Conservation (phyloP, 352 stramenopile genomes). For the Globisporangium ultimum region DNA sequence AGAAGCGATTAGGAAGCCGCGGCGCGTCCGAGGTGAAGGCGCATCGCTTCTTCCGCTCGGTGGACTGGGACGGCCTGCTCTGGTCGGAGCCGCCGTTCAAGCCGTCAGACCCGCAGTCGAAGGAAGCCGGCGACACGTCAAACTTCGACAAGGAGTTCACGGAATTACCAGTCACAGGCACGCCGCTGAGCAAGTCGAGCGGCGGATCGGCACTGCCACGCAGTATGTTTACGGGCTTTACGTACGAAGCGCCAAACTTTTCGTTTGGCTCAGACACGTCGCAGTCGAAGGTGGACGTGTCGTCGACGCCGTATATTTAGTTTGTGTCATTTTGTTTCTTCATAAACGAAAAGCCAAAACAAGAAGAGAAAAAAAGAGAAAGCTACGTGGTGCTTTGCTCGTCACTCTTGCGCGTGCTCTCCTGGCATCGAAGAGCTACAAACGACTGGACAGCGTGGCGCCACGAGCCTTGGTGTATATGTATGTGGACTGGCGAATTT, state of each 20-base stretch:
- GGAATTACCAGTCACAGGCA: slow-evolving; percentile 78
- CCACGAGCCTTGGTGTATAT: too few relatives aligned
- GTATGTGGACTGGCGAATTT: too few relatives aligned
- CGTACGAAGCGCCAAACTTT: slow-evolving; percentile 79
- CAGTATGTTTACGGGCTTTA: slow-evolving; percentile 87
- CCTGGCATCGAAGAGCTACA: too few relatives aligned
- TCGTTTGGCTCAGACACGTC: slow-evolving; percentile 86
- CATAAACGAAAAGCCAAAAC: too few relatives aligned
- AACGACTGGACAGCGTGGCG: too few relatives aligned
- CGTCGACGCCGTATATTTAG: slow-evolving; percentile 88
- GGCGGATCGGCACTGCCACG: slow-evolving; percentile 56
- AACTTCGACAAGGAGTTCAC: slow-evolving; percentile 92
- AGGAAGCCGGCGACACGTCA: slow-evolving; percentile 83
- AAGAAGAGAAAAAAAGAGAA: too few relatives aligned
- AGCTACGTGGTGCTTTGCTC: too few relatives aligned
- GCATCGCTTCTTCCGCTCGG: slow-evolving; percentile 81
- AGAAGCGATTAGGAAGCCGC: slow-evolving; percentile 80
- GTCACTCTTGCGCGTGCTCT: too few relatives aligned
- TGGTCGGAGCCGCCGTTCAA: slow-evolving; percentile 87
- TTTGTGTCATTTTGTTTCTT: not conserved
- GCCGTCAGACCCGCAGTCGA: slow-evolving; percentile 77
- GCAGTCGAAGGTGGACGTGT: slow-evolving; percentile 83
- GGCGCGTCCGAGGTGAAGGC: slow-evolving; percentile 77
- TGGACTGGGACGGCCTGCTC: slow-evolving; percentile 86
- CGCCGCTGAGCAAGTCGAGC: slow-evolving; percentile 69